Evolutionary conservation across 768 basidiomycete genomes (phyloP).

Genomic region (Thelephora ganbajun): DNA sequence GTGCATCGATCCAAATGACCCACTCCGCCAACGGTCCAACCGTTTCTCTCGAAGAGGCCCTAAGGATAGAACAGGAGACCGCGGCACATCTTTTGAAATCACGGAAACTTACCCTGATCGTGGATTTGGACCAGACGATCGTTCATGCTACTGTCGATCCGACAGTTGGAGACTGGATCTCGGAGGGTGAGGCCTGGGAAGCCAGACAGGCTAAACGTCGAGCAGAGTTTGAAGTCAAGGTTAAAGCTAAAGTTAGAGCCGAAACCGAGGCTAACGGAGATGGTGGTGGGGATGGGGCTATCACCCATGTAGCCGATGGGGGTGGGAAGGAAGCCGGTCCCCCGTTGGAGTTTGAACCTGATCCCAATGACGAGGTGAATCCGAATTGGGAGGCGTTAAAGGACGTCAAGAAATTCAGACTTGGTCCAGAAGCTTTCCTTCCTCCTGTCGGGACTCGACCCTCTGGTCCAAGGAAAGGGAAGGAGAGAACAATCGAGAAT

Average conservation of each 20-base stretch:
- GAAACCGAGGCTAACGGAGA: constrained; percentile 16
- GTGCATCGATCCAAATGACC: constrained; percentile 87
- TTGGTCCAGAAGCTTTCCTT: constrained; percentile 63
- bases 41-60: constrained; percentile 86
- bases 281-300: constrained; percentile 12
- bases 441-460: constrained; percentile 17
- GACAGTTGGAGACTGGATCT: constrained; percentile 95
- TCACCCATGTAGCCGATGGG: background rate
- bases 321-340: constrained; percentile 16
- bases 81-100: constrained; percentile 62
- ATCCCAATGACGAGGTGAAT: constrained; percentile 43
- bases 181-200: constrained; percentile 75
- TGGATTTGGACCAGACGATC: constrained; percentile 98
- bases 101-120: constrained; percentile 83
- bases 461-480: constrained; percentile 26
- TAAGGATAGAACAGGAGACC: constrained; percentile 74
- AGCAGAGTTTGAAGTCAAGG: constrained; percentile 19
- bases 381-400: constrained; percentile 88
- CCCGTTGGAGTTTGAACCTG: constrained; percentile 20
- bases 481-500: constrained; percentile 49
- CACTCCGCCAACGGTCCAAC: constrained; percentile 86
- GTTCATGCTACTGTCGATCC: constrained; percentile 98
- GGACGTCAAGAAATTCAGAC: constrained; percentile 80
- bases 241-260: constrained; percentile 9
- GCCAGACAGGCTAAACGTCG: constrained; percentile 31